These are phyloP conservation scores for Penicillium bialowiezense DNA, from an alignment of 495 filamentous ascomycete genomes.

Conservation along the genomic window DNA sequence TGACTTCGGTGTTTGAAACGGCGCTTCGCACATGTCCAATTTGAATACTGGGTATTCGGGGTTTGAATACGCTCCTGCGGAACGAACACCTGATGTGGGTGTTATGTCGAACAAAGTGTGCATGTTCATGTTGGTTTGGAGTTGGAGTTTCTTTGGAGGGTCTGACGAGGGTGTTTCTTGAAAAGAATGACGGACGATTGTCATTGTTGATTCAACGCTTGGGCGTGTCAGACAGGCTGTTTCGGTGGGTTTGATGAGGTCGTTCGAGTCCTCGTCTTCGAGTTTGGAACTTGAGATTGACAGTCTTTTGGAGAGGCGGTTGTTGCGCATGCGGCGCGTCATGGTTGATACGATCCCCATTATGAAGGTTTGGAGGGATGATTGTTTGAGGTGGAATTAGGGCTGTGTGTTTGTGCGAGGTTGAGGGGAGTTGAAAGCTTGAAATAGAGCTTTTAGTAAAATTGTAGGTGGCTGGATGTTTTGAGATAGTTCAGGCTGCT, in stretches of 20 bases:
- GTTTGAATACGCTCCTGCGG: conserved; percentile 7
- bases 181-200: conserved; percentile 11
- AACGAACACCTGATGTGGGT: conserved; percentile 3
- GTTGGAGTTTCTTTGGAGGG: conserved; percentile 9
- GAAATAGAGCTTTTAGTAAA: not conserved
- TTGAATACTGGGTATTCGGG: conserved; percentile 20
- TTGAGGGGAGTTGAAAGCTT: not conserved
- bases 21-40: conserved; percentile 15
- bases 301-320: conserved; percentile 14
- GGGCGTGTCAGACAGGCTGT: conserved; percentile 7
- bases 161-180: conserved; percentile 15
- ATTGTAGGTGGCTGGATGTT: not conserved
- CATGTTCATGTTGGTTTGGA: conserved; percentile 10
- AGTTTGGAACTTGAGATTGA: conserved; percentile 15
- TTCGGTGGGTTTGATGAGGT: conserved; percentile 20
- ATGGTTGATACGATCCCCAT: conserved; percentile 26
- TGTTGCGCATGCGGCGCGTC: conserved; percentile 14
- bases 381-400: not conserved
- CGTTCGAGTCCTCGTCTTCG: conserved; percentile 21
- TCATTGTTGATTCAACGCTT: conserved; percentile 16
- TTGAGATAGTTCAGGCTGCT: not conserved
- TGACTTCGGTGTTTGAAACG: conserved; percentile 6
- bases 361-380: not conserved
- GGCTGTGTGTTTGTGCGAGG: not conserved
- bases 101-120: conserved; percentile 14